A percentile compares a stretch with the other conserved stretches of the same genome.
phyloP scores from a whole-genome alignment of 306 rosid species.

The Comarum palustre region DNA sequence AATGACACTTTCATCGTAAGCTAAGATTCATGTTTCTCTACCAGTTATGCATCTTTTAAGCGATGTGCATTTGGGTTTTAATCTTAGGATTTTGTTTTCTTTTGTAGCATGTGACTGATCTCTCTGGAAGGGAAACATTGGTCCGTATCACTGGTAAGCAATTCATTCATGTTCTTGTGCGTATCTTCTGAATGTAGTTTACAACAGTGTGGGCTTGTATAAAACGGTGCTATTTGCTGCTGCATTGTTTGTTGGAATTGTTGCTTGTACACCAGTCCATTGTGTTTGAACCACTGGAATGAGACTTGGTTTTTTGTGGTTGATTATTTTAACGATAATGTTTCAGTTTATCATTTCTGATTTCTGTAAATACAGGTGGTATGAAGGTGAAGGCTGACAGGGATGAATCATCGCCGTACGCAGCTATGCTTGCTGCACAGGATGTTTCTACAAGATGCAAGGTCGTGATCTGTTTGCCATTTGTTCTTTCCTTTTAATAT shows the following conservation, averaged over 20 bases:
- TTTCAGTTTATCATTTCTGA: neutral
- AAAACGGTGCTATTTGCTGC: neutral
- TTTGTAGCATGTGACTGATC: conserved; percentile 74
- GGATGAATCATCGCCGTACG: conserved; percentile 82
- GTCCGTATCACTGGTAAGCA: conserved; percentile 71
- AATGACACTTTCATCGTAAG: conserved; percentile 86
- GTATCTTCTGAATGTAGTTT: neutral
- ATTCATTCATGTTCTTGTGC: neutral
- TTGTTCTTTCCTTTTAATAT: neutral
- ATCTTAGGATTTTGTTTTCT: conserved; percentile 2
- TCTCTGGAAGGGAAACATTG: conserved; percentile 79
- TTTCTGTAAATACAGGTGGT: conserved; percentile 47
- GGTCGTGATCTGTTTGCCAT: conserved; percentile 26
- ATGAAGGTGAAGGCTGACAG: conserved; percentile 91
- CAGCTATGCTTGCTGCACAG: conserved; percentile 92
- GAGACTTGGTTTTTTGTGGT: neutral
- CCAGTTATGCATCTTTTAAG: neutral
- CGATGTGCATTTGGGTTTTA: neutral
- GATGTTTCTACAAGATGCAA: conserved; percentile 83
- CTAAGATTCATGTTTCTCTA: neutral
- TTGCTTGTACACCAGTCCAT: neutral
- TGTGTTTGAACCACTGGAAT: neutral
- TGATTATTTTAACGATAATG: too few species aligned
- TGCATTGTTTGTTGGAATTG: neutral
- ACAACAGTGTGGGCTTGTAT: neutral